Conservation (phyloP, 345 rosid genomes). For the Eutrema heterophyllum region DNA sequence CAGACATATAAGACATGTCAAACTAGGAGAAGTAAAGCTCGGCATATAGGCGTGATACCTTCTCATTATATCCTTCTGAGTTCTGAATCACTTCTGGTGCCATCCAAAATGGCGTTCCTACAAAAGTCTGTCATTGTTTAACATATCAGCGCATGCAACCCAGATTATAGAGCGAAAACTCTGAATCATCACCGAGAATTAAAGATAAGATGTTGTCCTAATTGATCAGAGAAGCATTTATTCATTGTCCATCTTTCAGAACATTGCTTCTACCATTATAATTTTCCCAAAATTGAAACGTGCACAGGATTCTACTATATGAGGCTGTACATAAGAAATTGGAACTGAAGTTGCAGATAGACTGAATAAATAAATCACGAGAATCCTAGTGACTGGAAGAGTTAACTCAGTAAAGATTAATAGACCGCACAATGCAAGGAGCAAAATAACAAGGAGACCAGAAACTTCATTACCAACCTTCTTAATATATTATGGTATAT, state of each 20-base stretch:
- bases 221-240: not conserved
- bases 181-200: not conserved
- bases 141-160: slow-evolving; percentile 40
- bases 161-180: slow-evolving; percentile 10
- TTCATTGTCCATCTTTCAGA: not conserved
- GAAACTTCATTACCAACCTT: not conserved
- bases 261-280: not conserved
- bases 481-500: not conserved
- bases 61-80: slow-evolving; percentile 93
- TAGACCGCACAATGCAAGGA: not conserved
- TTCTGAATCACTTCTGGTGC: slow-evolving; percentile 99
- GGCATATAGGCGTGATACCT: slow-evolving; percentile 43
- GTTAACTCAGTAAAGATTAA: not conserved
- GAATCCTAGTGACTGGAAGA: not conserved
- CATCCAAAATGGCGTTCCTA: slow-evolving; percentile 99
- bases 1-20: slow-evolving; percentile 13
- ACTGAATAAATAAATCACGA: not conserved
- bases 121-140: slow-evolving; percentile 75
- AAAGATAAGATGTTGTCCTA: not conserved
- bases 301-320: not conserved
- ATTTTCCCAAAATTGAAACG: not conserved
- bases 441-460: not conserved
- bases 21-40: not conserved
- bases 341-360: not conserved
- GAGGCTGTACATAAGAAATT: not conserved